phyloP scores from a whole-genome alignment of 495 filamentous ascomycete genomes.

The Penicillium coffeae region DNA sequence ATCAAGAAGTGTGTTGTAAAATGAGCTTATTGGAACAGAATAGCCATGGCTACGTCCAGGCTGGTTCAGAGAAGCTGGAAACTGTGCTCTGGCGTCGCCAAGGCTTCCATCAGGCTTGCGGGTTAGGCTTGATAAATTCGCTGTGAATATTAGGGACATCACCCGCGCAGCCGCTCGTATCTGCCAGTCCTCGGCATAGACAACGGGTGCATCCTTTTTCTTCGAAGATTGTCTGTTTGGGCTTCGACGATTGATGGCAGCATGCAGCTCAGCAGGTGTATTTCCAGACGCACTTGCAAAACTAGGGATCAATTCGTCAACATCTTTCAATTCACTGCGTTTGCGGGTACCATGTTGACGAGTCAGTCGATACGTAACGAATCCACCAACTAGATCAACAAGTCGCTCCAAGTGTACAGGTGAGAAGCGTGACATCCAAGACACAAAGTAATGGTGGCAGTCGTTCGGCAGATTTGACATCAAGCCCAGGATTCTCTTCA shows the following conservation, averaged over 20 bases:
- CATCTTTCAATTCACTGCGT: conserved; percentile 52
- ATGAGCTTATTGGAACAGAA: conserved; percentile 73
- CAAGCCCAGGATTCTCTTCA: conserved; percentile 82
- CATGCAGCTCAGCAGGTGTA: conserved; percentile 69
- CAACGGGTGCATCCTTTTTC: conserved; percentile 47
- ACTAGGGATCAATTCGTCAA: conserved; percentile 65
- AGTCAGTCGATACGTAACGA: conserved; percentile 76
- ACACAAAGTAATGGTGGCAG: conserved; percentile 79
- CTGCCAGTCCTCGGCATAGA: conserved; percentile 89
- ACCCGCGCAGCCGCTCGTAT: conserved; percentile 76
- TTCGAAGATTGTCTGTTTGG: conserved; percentile 41
- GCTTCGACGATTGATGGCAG: conserved; percentile 63
- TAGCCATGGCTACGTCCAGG: conserved; percentile 53
- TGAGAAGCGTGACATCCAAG: conserved; percentile 76
- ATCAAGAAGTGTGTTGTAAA: conserved; percentile 85
- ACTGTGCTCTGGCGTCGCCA: conserved; percentile 11
- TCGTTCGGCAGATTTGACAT: conserved; percentile 70
- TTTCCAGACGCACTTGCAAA: conserved; percentile 58
- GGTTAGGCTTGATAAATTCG: conserved; percentile 59
- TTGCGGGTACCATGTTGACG: conserved; percentile 66
- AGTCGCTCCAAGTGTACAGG: conserved; percentile 62
- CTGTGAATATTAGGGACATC: conserved; percentile 78
- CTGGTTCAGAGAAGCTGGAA: conserved; percentile 25
- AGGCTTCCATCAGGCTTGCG: conserved; percentile 26
- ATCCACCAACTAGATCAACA: conserved; percentile 73